Conservation (phyloP, 495 filamentous ascomycete genomes). For the Aspergillus saccharolyticus region DNA sequence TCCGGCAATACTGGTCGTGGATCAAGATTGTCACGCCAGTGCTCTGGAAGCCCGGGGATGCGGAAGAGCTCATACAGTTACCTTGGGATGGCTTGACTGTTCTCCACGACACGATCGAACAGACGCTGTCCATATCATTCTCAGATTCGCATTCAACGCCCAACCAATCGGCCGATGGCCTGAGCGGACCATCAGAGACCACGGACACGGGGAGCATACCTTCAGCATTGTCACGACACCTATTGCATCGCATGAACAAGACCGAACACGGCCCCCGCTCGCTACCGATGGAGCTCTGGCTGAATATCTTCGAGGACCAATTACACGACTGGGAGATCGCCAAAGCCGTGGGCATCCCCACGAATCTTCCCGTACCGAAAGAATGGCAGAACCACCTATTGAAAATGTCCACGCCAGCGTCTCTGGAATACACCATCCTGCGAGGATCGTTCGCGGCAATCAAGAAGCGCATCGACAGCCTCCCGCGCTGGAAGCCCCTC, state of each 20-base stretch:
- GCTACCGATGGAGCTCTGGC: constrained; percentile 83
- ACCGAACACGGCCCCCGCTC: constrained; percentile 21
- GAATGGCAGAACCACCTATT: constrained; percentile 62
- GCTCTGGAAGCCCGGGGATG: constrained; percentile 63
- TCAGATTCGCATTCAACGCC: not conserved
- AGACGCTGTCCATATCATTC: constrained; percentile 32
- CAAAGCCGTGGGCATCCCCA: constrained; percentile 70
- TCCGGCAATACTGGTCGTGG: constrained; percentile 77
- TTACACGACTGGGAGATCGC: constrained; percentile 87
- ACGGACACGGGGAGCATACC: constrained; percentile 56
- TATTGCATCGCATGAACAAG: constrained; percentile 24
- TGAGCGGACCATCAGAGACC: constrained; percentile 36
- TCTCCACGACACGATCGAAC: constrained; percentile 60
- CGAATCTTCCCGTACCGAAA: constrained; percentile 63
- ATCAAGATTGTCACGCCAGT: constrained; percentile 66
- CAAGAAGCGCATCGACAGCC: constrained; percentile 60
- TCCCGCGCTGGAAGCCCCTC: constrained; percentile 64
- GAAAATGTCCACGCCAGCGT: constrained; percentile 48
- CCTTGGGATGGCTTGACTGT: constrained; percentile 66
- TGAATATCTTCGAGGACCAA: constrained; percentile 71
- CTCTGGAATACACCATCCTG: constrained; percentile 77
- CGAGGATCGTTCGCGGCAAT: constrained; percentile 62
- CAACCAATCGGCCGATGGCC: constrained; percentile 6
- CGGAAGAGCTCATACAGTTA: constrained; percentile 42
- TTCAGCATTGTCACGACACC: constrained; percentile 49